phyloP scores from a whole-genome alignment of 768 basidiomycete genomes.

The Royoungia palumana region DNA sequence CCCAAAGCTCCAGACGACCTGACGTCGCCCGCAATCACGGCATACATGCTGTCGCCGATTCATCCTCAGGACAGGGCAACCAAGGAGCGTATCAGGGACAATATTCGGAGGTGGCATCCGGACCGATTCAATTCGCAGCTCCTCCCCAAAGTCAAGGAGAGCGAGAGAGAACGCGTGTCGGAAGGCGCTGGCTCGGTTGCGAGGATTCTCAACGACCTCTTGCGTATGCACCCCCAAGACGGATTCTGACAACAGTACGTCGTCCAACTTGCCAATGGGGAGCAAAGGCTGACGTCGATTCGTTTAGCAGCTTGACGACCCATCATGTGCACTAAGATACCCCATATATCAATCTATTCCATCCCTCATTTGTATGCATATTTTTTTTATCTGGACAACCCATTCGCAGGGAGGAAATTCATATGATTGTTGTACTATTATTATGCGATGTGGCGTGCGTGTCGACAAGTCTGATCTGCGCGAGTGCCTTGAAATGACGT shows the following conservation, averaged over 20 bases:
- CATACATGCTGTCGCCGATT: conserved; percentile 58
- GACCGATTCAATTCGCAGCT: conserved; percentile 76
- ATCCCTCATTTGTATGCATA: conserved; percentile 30
- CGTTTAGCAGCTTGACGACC: conserved; percentile 11
- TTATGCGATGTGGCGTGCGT: no score
- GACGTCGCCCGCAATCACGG: conserved; percentile 49
- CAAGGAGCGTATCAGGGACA: conserved; percentile 75
- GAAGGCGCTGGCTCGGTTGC: conserved; percentile 72
- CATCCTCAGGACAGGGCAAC: conserved; percentile 50
- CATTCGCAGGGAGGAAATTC: conserved; percentile 9
- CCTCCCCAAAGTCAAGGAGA: conserved; percentile 59
- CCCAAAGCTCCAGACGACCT: conserved; percentile 61
- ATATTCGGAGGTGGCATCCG: conserved; percentile 76
- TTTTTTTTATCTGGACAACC: conserved; percentile 16
- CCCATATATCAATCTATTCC: conserved; percentile 26
- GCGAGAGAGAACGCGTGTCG: conserved; percentile 63
- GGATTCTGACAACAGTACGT: conserved; percentile 33
- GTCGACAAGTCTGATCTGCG: no score
- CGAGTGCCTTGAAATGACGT: no score
- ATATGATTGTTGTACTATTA: conserved; percentile 10
- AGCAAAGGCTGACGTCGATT: neutral
- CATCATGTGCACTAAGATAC: conserved; percentile 27
- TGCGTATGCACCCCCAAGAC: conserved; percentile 48
- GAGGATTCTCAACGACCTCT: conserved; percentile 66
- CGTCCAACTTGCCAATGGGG: neutral